Evolutionary conservation across 352 stramenopile species (phyloP).

Genomic region (Phytopythium montanum): DNA sequence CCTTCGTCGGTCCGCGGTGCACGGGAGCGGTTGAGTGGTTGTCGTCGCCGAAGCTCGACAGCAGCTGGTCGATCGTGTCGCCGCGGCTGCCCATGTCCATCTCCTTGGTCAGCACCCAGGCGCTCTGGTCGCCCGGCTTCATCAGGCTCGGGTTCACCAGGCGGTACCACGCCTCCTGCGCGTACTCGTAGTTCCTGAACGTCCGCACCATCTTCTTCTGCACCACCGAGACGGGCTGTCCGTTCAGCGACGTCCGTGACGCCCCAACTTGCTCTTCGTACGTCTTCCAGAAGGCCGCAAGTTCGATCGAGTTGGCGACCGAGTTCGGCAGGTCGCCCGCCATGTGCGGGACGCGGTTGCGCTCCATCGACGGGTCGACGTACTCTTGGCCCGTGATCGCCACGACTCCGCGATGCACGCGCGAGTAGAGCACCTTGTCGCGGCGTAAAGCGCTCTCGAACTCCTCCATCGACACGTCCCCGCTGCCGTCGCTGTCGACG

Average conservation of each 20-base stretch:
- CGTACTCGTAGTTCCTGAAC: constrained; percentile 87
- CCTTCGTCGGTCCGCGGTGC: background rate
- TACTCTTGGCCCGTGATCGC: constrained; percentile 78
- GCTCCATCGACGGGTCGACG: constrained; percentile 52
- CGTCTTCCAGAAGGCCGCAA: constrained; percentile 67
- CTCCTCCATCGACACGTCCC: constrained; percentile 82
- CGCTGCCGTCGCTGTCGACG: constrained; percentile 76
- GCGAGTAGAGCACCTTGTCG: constrained; percentile 67
- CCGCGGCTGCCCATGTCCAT: constrained; percentile 74
- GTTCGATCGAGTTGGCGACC: constrained; percentile 50
- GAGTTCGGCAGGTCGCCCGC: constrained; percentile 27
- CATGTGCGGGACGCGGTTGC: constrained; percentile 67
- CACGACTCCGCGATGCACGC: constrained; percentile 56
- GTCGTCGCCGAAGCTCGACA: constrained; percentile 67
- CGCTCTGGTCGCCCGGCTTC: constrained; percentile 61
- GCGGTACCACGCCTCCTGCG: constrained; percentile 80
- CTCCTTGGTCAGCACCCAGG: constrained; percentile 76
- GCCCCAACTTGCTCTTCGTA: constrained; percentile 72
- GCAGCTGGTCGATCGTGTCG: constrained; percentile 72
- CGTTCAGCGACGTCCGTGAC: constrained; percentile 52
- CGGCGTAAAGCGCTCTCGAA: constrained; percentile 70
- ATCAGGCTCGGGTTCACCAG: constrained; percentile 74
- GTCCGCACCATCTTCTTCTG: constrained; percentile 87
- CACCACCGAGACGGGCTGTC: constrained; percentile 42
- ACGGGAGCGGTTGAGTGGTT: constrained; percentile 4